Percentiles rank a stretch among this genome's conserved stretches.
phyloP scores from a whole-genome alignment of 164 flowering plant species.

The Kingdonia uniflora region DNA sequence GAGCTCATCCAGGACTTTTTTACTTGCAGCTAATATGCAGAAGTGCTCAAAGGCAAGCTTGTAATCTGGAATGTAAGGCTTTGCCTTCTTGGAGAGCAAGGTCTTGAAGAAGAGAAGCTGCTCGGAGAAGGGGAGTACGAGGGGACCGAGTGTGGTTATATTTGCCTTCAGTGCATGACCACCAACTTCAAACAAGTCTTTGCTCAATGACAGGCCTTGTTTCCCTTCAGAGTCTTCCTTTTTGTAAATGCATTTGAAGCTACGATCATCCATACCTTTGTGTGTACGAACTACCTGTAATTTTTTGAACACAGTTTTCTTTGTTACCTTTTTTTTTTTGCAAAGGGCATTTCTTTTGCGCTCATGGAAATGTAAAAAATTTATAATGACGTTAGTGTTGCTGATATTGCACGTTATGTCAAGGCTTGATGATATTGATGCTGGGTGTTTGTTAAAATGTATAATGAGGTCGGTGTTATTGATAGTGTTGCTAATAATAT shows the following conservation, averaged over 20 bases:
- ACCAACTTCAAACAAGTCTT: slow-evolving; percentile 47
- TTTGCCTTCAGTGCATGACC: slow-evolving; percentile 55
- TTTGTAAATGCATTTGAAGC: slow-evolving; percentile 44
- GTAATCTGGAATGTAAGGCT: slow-evolving; percentile 49
- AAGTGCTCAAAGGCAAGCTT: slow-evolving; percentile 62
- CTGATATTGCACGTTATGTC: no score
- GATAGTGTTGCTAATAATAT: no score
- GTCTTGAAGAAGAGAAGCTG: no score
- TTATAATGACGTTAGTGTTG: no score
- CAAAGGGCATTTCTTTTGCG: no score
- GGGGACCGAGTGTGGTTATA: no score
- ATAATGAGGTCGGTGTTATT: neutral
- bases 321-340: neutral
- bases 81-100: no score
- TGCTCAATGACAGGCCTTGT: no score
- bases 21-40: slow-evolving; percentile 50
- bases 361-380: no score
- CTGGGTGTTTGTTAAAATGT: neutral
- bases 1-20: slow-evolving; percentile 40
- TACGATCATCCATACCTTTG: slow-evolving; percentile 38
- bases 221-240: no score
- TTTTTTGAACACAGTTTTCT: neutral
- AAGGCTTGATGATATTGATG: no score
- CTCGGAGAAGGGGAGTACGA: no score
- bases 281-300: slow-evolving; percentile 57